phyloP scores from a whole-genome alignment of 148 eudicot species.

The Rhododendron ferrugineum region DNA sequence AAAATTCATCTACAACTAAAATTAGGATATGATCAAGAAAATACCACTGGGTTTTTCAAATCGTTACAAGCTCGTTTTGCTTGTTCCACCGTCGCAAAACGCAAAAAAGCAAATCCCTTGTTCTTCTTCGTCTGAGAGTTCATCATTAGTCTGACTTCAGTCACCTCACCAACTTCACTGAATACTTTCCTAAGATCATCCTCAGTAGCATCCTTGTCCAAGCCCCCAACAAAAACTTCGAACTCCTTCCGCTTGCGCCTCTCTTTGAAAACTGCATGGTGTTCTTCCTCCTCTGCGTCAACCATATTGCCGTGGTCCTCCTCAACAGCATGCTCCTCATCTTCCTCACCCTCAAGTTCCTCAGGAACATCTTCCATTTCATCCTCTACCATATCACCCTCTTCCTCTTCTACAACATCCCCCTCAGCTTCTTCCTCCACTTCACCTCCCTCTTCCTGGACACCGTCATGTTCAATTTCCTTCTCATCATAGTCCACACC shows the following conservation, averaged over 20 bases:
- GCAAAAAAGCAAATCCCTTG: slow-evolving; percentile 96
- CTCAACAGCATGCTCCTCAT: slow-evolving; percentile 50
- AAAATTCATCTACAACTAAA: slow-evolving; percentile 24
- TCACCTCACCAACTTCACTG: slow-evolving; percentile 72
- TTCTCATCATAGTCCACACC: slow-evolving; percentile 84
- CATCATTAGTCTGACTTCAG: slow-evolving; percentile 94
- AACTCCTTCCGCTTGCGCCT: slow-evolving; percentile 93
- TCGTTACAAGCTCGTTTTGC: slow-evolving; percentile 85
- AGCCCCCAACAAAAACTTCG: slow-evolving; percentile 95
- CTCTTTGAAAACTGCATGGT: slow-evolving; percentile 75
- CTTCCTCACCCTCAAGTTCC: slow-evolving; percentile 77
- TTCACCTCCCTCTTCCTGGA: slow-evolving; percentile 69
- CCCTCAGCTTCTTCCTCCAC: slow-evolving; percentile 58
- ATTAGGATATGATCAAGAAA: slow-evolving; percentile 41
- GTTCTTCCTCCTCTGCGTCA: slow-evolving; percentile 78
- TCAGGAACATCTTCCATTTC: slow-evolving; percentile 61
- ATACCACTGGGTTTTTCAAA: slow-evolving; percentile 93
- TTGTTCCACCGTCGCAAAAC: slow-evolving; percentile 94
- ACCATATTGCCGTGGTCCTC: slow-evolving; percentile 49
- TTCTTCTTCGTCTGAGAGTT: slow-evolving; percentile 94
- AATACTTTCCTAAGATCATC: slow-evolving; percentile 87
- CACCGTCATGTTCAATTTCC: slow-evolving; percentile 63
- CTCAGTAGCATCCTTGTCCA: slow-evolving; percentile 99
- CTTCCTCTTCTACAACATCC: slow-evolving; percentile 56
- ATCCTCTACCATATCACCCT: slow-evolving; percentile 56